Percentiles rank a stretch among this genome's conserved stretches.
These are phyloP conservation scores for Discostella stelligera DNA, from an alignment of 352 stramenopile genomes.

Conservation along the genomic window DNA sequence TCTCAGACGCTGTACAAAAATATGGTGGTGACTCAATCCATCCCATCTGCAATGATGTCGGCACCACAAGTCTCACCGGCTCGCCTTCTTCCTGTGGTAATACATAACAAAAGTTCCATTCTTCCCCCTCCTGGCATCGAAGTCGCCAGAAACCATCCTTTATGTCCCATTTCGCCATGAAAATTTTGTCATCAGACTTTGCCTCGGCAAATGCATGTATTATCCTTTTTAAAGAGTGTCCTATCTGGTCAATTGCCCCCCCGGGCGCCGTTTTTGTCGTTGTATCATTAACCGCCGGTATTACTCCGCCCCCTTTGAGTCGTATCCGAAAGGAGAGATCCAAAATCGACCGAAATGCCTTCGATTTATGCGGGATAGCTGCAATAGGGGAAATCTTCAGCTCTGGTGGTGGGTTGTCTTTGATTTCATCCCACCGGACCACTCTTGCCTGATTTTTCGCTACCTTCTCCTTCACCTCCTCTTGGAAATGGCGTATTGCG, in stretches of 20 bases:
- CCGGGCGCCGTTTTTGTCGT: conserved; percentile 14
- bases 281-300: conserved; percentile 14
- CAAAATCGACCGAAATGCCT: conserved; percentile 12
- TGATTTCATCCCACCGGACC: conserved; percentile 12
- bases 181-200: neutral
- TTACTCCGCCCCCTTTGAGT: neutral
- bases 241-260: conserved; percentile 13
- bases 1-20: neutral
- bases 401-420: conserved; percentile 8
- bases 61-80: conserved; percentile 4
- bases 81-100: conserved; percentile 3
- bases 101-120: conserved; percentile 4
- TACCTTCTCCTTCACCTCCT: conserved; percentile 14
- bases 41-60: conserved; percentile 3
- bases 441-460: neutral
- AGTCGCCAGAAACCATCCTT: neutral
- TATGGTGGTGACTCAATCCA: conserved; percentile 14
- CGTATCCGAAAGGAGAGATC: conserved; percentile 13
- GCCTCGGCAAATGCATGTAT: conserved; percentile 11
- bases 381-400: conserved; percentile 26
- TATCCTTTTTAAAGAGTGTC: neutral
- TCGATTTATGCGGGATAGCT: conserved; percentile 23
- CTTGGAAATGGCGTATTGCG: conserved; percentile 7
- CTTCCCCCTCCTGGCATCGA: neutral
- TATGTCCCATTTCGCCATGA: too few relatives aligned